Percentiles rank a stretch among this genome's conserved stretches.
phyloP scores from a whole-genome alignment of 1,139 yeast genomes.

The Protomyces gravidus region DNA sequence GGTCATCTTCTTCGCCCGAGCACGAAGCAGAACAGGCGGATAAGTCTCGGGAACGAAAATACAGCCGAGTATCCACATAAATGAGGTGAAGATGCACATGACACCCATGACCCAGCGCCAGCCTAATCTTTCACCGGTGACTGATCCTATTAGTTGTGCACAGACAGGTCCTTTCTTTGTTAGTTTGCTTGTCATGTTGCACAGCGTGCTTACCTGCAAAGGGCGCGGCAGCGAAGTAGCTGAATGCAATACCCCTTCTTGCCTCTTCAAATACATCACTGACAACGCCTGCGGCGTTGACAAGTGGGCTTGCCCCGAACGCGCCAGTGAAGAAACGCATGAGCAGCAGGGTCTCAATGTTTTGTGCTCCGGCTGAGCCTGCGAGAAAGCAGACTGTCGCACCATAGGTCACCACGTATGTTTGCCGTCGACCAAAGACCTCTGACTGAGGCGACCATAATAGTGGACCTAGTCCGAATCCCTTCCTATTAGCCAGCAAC shows the following conservation, averaged over 20 bases:
- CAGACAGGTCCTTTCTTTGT: slow-evolving; percentile 76
- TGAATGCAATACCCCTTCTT: slow-evolving; percentile 54
- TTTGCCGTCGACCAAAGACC: slow-evolving; percentile 49
- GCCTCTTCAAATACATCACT: slow-evolving; percentile 66
- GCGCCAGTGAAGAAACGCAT: slow-evolving; percentile 75
- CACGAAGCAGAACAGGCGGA: slow-evolving; percentile 75
- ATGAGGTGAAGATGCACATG: slow-evolving; percentile 44
- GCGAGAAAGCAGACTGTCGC: slow-evolving; percentile 56
- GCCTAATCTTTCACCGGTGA: slow-evolving; percentile 62
- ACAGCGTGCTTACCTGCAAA: no score
- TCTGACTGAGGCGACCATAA: slow-evolving; percentile 68
- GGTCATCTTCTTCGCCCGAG: slow-evolving; percentile 57
- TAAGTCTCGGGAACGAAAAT: slow-evolving; percentile 72
- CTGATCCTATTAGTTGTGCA: slow-evolving; percentile 77
- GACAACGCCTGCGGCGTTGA: slow-evolving; percentile 83
- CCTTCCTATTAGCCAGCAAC: slow-evolving; percentile 53
- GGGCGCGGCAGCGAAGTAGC: slow-evolving; percentile 43
- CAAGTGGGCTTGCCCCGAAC: slow-evolving; percentile 76
- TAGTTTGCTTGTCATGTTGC: no score
- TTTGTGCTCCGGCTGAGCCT: slow-evolving; percentile 56
- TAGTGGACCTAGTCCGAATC: slow-evolving; percentile 28
- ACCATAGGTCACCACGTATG: slow-evolving; percentile 54
- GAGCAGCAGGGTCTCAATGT: slow-evolving; percentile 51
- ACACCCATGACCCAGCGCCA: slow-evolving; percentile 63
- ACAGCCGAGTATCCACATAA: slow-evolving; percentile 62